Percentiles rank a stretch among this genome's conserved stretches.
phyloP scores from a whole-genome alignment of 2,329 filamentous ascomycete species.

The Didymella glomerata region DNA sequence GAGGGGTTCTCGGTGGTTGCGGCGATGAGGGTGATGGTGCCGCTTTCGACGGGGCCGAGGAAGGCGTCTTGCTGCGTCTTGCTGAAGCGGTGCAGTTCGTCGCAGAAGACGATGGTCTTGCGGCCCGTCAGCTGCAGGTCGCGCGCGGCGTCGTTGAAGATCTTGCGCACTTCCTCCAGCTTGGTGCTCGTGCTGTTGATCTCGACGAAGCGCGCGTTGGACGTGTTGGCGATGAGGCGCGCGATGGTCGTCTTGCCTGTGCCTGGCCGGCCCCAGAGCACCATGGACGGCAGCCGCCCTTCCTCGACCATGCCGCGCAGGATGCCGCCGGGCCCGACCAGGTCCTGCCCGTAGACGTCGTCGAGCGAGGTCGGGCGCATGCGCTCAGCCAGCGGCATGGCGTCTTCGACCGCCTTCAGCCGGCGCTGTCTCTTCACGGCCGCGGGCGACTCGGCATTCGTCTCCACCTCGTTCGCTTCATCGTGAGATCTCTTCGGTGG shows the following conservation, averaged over 20 bases:
- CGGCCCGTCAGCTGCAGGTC: conserved; percentile 83
- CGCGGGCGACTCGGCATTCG: conserved; percentile 30
- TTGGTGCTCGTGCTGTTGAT: conserved; percentile 93
- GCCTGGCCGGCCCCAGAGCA: conserved; percentile 85
- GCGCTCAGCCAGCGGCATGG: conserved; percentile 87
- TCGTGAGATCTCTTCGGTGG: conserved; percentile 43
- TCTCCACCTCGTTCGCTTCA: conserved; percentile 26
- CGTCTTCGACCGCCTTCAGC: conserved; percentile 68
- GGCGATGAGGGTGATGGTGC: conserved; percentile 88
- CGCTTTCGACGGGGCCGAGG: conserved; percentile 87
- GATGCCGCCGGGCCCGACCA: conserved; percentile 85
- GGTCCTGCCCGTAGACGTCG: conserved; percentile 88
- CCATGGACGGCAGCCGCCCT: conserved; percentile 90
- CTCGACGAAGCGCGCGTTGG: conserved; percentile 82
- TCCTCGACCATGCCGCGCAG: conserved; percentile 86
- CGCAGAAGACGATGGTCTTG: conserved; percentile 96
- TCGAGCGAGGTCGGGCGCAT: conserved; percentile 88
- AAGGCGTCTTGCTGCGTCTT: conserved; percentile 97
- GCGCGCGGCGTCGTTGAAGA: conserved; percentile 83
- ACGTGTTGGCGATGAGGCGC: conserved; percentile 82
- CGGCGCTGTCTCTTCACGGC: conserved; percentile 63
- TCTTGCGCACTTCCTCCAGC: conserved; percentile 89
- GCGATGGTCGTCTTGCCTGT: conserved; percentile 94
- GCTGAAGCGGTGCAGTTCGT: conserved; percentile 92
- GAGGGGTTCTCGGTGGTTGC: conserved; percentile 97